Percentiles rank a stretch among this genome's conserved stretches.
Conservation (phyloP, 257 asterid genomes). For the Vinca minor region DNA sequence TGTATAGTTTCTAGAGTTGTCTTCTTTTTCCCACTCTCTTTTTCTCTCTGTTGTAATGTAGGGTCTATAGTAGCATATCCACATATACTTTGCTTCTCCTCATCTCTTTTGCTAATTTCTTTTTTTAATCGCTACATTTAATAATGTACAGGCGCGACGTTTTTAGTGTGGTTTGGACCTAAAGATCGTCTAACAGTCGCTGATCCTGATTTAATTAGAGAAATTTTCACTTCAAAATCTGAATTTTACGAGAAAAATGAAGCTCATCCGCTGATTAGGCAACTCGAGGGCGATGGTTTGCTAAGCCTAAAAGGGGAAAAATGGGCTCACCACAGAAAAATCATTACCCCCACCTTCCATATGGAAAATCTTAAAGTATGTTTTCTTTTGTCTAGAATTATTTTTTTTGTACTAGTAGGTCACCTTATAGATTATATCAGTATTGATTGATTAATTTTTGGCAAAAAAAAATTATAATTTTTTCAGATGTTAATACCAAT, state of each 20-base stretch:
- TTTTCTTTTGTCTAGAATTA: background rate
- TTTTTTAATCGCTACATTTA: background rate
- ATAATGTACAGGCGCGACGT: conserved; percentile 28
- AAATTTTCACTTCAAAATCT: conserved; percentile 35
- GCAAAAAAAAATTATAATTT: background rate
- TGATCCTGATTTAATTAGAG: conserved; percentile 41
- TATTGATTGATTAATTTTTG: too few species aligned
- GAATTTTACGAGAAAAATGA: conserved; percentile 42
- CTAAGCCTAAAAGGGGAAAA: conserved; percentile 43
- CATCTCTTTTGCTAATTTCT: background rate
- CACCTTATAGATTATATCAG: background rate
- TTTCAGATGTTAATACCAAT: conserved; percentile 32
- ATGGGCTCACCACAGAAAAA: conserved; percentile 47
- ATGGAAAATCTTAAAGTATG: conserved; percentile 44
- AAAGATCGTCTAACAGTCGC: conserved; percentile 42
- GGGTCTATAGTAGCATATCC: conserved; percentile 24
- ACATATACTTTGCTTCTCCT: background rate
- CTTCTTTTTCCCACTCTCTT: conserved; percentile 21
- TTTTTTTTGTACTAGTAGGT: too few species aligned
- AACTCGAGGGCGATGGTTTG: conserved; percentile 42
- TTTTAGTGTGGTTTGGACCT: conserved; percentile 46
- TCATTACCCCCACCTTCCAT: conserved; percentile 43
- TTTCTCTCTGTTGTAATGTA: conserved; percentile 8
- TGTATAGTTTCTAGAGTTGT: conserved; percentile 24
- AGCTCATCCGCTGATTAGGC: conserved; percentile 37